Evolutionary conservation across 306 rosid species (phyloP).

Genomic region (Vicia sativa): DNA sequence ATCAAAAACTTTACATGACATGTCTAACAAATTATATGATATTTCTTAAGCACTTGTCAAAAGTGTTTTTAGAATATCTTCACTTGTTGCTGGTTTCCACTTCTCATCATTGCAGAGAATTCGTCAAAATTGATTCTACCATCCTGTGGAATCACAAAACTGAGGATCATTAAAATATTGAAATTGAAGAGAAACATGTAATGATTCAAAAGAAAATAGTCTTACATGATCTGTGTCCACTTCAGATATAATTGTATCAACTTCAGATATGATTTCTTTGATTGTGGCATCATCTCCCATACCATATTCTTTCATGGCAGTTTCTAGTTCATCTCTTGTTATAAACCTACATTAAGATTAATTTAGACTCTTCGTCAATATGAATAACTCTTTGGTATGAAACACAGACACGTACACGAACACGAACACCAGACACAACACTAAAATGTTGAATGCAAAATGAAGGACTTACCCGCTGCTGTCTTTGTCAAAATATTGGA

Average conservation of each 20-base stretch:
- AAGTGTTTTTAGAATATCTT: slow-evolving; percentile 57
- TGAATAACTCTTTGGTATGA: background rate
- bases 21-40: slow-evolving; percentile 26
- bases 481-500: slow-evolving; percentile 86
- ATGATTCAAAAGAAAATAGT: slow-evolving; percentile 1
- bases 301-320: slow-evolving; percentile 89
- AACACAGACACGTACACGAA: too few relatives aligned
- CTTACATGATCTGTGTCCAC: slow-evolving; percentile 94
- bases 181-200: slow-evolving; percentile 16
- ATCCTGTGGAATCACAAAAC: slow-evolving; percentile 55
- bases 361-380: background rate
- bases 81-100: slow-evolving; percentile 71
- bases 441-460: background rate
- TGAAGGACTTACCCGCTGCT: slow-evolving; percentile 72
- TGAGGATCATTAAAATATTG: slow-evolving; percentile 24
- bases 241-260: slow-evolving; percentile 82
- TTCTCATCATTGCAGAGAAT: slow-evolving; percentile 88
- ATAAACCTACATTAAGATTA: slow-evolving; percentile 60
- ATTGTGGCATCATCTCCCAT: slow-evolving; percentile 93
- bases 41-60: slow-evolving; percentile 7
- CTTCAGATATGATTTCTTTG: slow-evolving; percentile 88
- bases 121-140: slow-evolving; percentile 90
- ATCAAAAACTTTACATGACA: slow-evolving; percentile 44
- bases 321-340: slow-evolving; percentile 83
- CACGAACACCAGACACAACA: too few relatives aligned